Conservation (phyloP, 1,284 basidiomycete species). For the Cryptococcus depauperatus region DNA sequence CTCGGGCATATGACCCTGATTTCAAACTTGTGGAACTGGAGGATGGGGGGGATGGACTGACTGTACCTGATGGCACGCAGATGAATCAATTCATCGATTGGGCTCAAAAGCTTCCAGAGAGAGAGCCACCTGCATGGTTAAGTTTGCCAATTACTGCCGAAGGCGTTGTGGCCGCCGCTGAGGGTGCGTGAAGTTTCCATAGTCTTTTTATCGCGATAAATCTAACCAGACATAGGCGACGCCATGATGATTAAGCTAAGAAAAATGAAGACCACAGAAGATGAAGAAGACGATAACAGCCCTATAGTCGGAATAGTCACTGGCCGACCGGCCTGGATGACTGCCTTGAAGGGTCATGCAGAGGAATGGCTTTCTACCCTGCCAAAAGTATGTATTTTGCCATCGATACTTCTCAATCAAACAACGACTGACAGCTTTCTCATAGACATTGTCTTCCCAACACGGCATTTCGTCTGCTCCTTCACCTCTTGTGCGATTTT, state of each 20-base stretch:
- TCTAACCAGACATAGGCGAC: conserved; percentile 57
- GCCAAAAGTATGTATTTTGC: conserved; percentile 55
- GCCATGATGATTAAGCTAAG: conserved; percentile 73
- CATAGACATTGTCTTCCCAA: conserved; percentile 17
- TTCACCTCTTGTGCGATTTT: conserved; percentile 79
- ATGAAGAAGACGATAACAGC: conserved; percentile 67
- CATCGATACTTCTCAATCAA: background rate
- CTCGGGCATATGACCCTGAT: conserved; percentile 79
- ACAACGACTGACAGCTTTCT: background rate
- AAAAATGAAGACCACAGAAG: conserved; percentile 82
- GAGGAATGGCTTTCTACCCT: conserved; percentile 70
- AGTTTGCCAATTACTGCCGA: conserved; percentile 84
- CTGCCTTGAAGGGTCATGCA: conserved; percentile 65
- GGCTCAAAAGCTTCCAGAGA: conserved; percentile 77
- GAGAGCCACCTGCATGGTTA: conserved; percentile 86
- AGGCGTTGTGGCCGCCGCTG: conserved; percentile 76
- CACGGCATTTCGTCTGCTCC: conserved; percentile 11
- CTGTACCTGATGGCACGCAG: conserved; percentile 81
- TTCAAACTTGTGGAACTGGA: conserved; percentile 66
- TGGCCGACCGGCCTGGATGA: conserved; percentile 89
- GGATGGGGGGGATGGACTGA: conserved; percentile 53
- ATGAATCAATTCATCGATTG: conserved; percentile 80
- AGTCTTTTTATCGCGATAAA: too few relatives aligned
- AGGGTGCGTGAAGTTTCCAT: conserved; percentile 63
- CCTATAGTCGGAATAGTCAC: conserved; percentile 52